A percentile compares a stretch with the other conserved stretches of the same genome.
Evolutionary conservation across 1,284 basidiomycete genomes (phyloP).

Genomic region (Quambalaria eucalypti): DNA sequence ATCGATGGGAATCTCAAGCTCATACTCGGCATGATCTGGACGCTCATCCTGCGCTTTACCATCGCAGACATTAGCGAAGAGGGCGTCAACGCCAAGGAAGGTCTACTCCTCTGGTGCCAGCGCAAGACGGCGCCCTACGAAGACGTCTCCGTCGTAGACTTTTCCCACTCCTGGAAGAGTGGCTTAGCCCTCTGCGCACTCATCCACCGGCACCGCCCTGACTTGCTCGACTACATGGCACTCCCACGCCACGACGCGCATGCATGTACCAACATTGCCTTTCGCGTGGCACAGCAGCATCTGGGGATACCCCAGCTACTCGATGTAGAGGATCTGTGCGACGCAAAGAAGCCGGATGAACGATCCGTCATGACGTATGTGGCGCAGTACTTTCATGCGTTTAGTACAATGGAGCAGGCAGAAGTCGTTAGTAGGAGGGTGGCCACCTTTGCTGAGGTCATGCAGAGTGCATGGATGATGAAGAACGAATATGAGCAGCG

Average conservation of each 20-base stretch:
- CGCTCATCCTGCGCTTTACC: slow-evolving; percentile 75
- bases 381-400: slow-evolving; percentile 94
- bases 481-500: slow-evolving; percentile 90
- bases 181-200: slow-evolving; percentile 91
- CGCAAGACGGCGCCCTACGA: slow-evolving; percentile 84
- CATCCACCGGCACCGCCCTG: slow-evolving; percentile 92
- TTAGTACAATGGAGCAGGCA: slow-evolving; percentile 91
- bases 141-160: slow-evolving; percentile 86
- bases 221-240: slow-evolving; percentile 77
- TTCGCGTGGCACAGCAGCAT: slow-evolving; percentile 18
- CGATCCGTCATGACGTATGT: slow-evolving; percentile 91
- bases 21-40: slow-evolving; percentile 98
- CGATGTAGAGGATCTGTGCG: slow-evolving; percentile 93
- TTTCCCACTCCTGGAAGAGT: slow-evolving; percentile 82
- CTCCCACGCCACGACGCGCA: slow-evolving; percentile 57
- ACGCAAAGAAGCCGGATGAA: slow-evolving; percentile 77
- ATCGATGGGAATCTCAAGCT: slow-evolving; percentile 96
- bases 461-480: slow-evolving; percentile 62
- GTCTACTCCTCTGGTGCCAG: slow-evolving; percentile 88
- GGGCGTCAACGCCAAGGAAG: slow-evolving; percentile 91
- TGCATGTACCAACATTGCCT: slow-evolving; percentile 20
- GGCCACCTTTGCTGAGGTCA: slow-evolving; percentile 89
- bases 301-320: slow-evolving; percentile 64
- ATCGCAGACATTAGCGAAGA: slow-evolving; percentile 98
- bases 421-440: slow-evolving; percentile 87